Evolutionary conservation across 495 filamentous ascomycete genomes (phyloP).

Genomic region (Aspergillus olivimuriae): DNA sequence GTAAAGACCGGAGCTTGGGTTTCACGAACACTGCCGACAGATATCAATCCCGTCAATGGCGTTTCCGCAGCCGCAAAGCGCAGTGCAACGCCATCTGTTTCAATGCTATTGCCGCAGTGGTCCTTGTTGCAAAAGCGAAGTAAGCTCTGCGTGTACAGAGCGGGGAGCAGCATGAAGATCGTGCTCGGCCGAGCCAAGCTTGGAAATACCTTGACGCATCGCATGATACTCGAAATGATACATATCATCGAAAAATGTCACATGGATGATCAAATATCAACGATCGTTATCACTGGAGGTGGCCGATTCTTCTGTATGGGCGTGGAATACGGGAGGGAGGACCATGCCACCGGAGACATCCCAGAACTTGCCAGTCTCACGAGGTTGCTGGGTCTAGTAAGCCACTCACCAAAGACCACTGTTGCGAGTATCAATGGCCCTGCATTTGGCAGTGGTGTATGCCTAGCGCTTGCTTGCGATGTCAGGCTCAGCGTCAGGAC

Average conservation of each 20-base stretch:
- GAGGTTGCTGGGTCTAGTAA: constrained; percentile 22
- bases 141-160: constrained; percentile 14
- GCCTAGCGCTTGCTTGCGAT: constrained; percentile 32
- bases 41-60: constrained; percentile 22
- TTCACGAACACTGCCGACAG: constrained; percentile 17
- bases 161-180: constrained; percentile 24
- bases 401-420: constrained; percentile 29
- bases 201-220: constrained; percentile 27
- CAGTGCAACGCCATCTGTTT: too few relatives aligned
- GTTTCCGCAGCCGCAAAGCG: too few relatives aligned
- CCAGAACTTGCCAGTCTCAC: constrained; percentile 16
- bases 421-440: constrained; percentile 33
- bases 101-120: constrained; percentile 1
- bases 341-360: too few relatives aligned
- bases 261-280: constrained; percentile 16
- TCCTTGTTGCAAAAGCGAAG: constrained; percentile 8
- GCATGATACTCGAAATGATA: constrained; percentile 24
- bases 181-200: constrained; percentile 25
- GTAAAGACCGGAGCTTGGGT: constrained; percentile 34
- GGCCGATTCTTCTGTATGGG: constrained; percentile 39
- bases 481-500: constrained; percentile 16
- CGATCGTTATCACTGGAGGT: constrained; percentile 24
- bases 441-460: constrained; percentile 33
- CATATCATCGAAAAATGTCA: constrained; percentile 12
- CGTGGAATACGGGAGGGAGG: constrained; percentile 27